Evolutionary conservation across 192 early-diverging fungal species (phyloP), one percentile per base, ranked within the genome.

Genomic region (Podila verticillata): DNA sequence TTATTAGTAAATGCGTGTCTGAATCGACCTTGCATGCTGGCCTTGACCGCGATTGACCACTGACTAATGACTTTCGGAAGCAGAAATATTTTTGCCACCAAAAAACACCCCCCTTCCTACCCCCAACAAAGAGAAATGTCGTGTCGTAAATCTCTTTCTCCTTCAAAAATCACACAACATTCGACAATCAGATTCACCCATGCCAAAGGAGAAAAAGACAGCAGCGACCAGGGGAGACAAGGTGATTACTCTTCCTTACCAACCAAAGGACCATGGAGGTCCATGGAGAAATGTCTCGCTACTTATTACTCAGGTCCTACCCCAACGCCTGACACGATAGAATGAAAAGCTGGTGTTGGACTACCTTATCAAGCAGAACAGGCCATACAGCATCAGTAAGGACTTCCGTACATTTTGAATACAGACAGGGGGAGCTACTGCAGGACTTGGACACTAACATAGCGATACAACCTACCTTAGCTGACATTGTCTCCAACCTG

Each of bases 381-480:
- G 85, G 39, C 85, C 85, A 7, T 86, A 86, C 31, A 84, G 85
- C 44, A 62, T 78, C 36, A 86, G 85, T 86, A 84, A 70, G 72
- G 22, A 54, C 5, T 10, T 54, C 0, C 8, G 2, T 54, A 2
- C 51, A 54, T 24, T 54, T 19, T 54, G 22, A 7, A 26, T 22
- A 12, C 24, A 26, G 44, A 54, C 51, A 9, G 7, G 15, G 15
- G 44, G 51, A 54, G 6, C n/a, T 24, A 6, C n/a, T 19, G 9
- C 24, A 54, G 39, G 39, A 44, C 39, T 17, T 44, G 13, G 17
- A 15, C 39, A 44, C 39, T 44, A 44, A 44, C 39, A 44, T 3
- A 44, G 39, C 39, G 39, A 44, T 7, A 8, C 24, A 34, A 34
- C 15, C n/a, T 1, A 63, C 49, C 22, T 19, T 70, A 86, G 85